A percentile compares a stretch with the other conserved stretches of the same genome.
phyloP scores from a whole-genome alignment of 257 asterid species.

The Rhazya stricta region DNA sequence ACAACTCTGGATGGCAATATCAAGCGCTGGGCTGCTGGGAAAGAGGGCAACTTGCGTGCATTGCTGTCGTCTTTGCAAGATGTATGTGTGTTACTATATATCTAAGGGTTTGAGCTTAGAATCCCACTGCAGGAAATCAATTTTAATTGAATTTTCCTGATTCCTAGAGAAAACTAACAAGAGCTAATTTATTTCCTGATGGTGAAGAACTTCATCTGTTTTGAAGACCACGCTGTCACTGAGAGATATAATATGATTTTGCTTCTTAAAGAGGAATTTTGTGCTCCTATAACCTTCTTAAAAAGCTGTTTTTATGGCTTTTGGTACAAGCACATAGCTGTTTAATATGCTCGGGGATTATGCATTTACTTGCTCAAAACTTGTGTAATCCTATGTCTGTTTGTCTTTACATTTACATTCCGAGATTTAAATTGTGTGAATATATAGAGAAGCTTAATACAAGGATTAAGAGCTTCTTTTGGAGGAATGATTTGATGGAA shows the following conservation, averaged over 20 bases:
- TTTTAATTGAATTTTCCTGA: neutral
- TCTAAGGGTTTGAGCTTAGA: neutral
- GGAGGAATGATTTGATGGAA: neutral
- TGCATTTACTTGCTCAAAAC: neutral
- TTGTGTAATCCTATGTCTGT: neutral
- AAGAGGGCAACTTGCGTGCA: constrained; percentile 90
- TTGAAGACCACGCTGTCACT: neutral
- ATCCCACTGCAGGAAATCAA: neutral
- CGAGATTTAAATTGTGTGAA: too few species aligned
- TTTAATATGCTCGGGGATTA: neutral
- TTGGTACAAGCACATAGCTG: neutral
- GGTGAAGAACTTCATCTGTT: neutral
- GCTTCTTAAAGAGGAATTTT: neutral
- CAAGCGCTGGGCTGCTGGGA: constrained; percentile 90
- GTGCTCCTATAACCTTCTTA: neutral
- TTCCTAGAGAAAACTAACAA: neutral
- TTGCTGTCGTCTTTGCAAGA: constrained; percentile 76
- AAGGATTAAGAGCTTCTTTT: neutral
- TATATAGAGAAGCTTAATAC: too few species aligned
- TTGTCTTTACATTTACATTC: too few species aligned
- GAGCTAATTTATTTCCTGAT: neutral
- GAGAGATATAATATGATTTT: neutral
- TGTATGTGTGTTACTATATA: constrained; percentile 31
- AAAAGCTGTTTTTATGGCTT: neutral
- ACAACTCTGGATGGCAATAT: constrained; percentile 57